Evolutionary conservation across 2,329 filamentous ascomycete species (phyloP), one percentile per base, ranked within the genome.

Genomic region (Aspergillus alliaceus): DNA sequence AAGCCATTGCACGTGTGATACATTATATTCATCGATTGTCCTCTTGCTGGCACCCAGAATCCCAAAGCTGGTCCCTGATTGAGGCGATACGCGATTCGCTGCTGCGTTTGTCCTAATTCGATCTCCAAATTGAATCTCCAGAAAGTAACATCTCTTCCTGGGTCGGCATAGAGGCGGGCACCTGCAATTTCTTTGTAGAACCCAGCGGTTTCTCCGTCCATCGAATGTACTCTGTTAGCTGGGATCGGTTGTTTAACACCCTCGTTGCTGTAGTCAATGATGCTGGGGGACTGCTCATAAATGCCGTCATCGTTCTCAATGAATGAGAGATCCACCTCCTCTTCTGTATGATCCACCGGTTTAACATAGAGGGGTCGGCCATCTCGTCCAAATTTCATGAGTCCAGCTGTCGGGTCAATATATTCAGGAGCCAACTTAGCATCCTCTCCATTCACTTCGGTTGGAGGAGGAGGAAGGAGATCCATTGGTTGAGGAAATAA

Each of bases 1-100:
- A 99, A 99, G 2, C 96, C 95, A 72, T 99, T 99, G 79, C 95
- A 96, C 72, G 90, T 96, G 78, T 98, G 86, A 77, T 97, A 99
- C 92, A 98, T 96, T 72, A 97, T 90, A 77, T 98, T 97, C 95
- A 99, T 99, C 2, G 90, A 85, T 72, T 96, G 84, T 15, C 86
- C 89, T 50, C 82, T 84, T 31, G 89, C 89, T 5, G 96, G 95
- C 0, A 99, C 91, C 93, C 95, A 99, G 73, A 99, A 99, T 1
- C 89, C 91, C 52, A 90, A 87, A 2, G 91, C 86, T 6, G 93
- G 93, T 0, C 95, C 93, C 47, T 88, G 84, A 69, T 99, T 99
- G 78, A 99, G 96, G 53, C 93, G 90, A 75, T 99, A 99, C 0
- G 93, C 93, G 62, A 99, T 90, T 37, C 93, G 88, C 66, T 93